These are phyloP conservation scores for Debaryomyces hansenii DNA, from an alignment of 805 yeast genomes.

Conservation along the genomic window DNA sequence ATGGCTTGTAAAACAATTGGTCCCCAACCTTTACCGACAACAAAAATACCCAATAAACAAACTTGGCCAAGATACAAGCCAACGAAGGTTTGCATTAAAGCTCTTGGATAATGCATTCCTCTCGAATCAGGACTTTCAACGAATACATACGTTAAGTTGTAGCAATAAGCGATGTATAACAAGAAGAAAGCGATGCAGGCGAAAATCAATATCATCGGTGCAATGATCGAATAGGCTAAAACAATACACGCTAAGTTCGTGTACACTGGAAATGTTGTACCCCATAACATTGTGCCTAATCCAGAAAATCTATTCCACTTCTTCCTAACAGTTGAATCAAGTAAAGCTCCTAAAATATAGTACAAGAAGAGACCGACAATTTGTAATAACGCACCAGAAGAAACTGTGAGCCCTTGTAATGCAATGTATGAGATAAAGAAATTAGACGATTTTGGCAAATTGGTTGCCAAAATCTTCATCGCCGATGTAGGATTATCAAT, in stretches of 20 bases:
- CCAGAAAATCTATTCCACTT: slow-evolving; percentile 59
- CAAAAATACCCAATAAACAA: slow-evolving; percentile 82
- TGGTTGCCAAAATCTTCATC: slow-evolving; percentile 59
- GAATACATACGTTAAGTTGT: slow-evolving; percentile 73
- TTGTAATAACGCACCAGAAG: slow-evolving; percentile 68
- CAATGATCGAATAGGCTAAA: slow-evolving; percentile 66
- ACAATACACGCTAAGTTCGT: slow-evolving; percentile 69
- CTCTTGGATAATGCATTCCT: slow-evolving; percentile 85
- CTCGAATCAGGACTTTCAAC: slow-evolving; percentile 69
- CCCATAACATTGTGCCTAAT: slow-evolving; percentile 62
- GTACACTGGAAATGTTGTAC: slow-evolving; percentile 75
- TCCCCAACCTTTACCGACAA: slow-evolving; percentile 94
- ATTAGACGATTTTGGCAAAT: slow-evolving; percentile 72
- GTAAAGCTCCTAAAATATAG: slow-evolving; percentile 54
- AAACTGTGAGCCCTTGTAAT: slow-evolving; percentile 65
- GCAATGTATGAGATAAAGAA: slow-evolving; percentile 68
- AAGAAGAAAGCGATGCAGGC: slow-evolving; percentile 68
- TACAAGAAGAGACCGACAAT: slow-evolving; percentile 57
- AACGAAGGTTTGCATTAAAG: slow-evolving; percentile 81
- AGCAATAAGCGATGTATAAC: slow-evolving; percentile 73
- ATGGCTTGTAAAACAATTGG: slow-evolving; percentile 78
- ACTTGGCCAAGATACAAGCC: slow-evolving; percentile 89
- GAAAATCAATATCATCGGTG: slow-evolving; percentile 82
- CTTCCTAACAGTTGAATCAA: slow-evolving; percentile 68
- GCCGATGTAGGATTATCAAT: slow-evolving; percentile 58